Evolutionary conservation across 2,329 filamentous ascomycete species (phyloP), one percentile per base, ranked within the genome.

Genomic region (Lachnellula suecica): DNA sequence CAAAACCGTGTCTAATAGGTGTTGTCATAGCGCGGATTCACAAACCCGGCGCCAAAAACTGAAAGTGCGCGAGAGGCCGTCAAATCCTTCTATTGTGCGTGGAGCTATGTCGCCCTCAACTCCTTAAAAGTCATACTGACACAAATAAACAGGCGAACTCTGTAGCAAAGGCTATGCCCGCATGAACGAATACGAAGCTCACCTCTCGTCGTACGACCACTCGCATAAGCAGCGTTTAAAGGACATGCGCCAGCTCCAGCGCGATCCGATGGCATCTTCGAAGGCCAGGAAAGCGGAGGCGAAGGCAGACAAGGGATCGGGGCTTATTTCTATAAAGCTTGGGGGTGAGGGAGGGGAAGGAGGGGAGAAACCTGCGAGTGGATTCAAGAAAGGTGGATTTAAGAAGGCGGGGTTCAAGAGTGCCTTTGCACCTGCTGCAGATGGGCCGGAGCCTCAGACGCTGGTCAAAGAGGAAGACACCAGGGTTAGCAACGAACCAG

Each of bases 171-270:
- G 92, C 63, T 99, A 97, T 73, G 85, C 87, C 2, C 91, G 94
- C 51, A 93, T 96, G 79, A 93, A 95, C 68, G 93, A 97, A 70
- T 97, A 95, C 70, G 93, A 97, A 71, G 88, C 92, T 7, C 94
- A 99, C 70, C 89, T 97, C 51, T 85, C 85, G 58, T 94, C 89
- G 64, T 97, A 97, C 71, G 94, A 97, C 68, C 94, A 99, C 72
- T 89, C 89, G 63, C 94, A 99, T 72, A 92, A 91, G 70, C 91
- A 95, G 74, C 87, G 89, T 45, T 81, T 92, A 53, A 89, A 90
- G 71, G 89, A 94, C 64, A 91, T 93, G 88, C 91, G 91, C 72
- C 85, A 88, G 64, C 87, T 92, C 77, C 85, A 88, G 27, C 84
- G 86, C 60, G 86, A 91, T 59, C 84, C 88, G 1, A 79, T 78